A percentile compares a stretch with the other conserved stretches of the same genome.
These are phyloP conservation scores for Aspergillus udagawae DNA, from an alignment of 2,329 filamentous ascomycete genomes.

Conservation along the genomic window DNA sequence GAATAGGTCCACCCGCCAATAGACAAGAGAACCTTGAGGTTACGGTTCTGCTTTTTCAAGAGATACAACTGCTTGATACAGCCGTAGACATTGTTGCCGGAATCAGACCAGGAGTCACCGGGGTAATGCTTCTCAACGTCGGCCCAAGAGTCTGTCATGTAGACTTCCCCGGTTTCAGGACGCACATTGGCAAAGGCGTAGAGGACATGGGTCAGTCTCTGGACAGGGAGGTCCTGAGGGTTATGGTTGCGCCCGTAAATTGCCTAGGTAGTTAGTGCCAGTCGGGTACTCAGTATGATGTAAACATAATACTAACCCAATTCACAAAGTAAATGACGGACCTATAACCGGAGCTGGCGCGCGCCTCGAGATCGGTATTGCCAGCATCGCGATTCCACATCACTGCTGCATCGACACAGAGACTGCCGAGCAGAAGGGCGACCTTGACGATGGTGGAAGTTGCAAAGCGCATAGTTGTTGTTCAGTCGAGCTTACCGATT, in stretches of 20 bases:
- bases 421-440: background rate
- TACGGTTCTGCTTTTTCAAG: constrained; percentile 70
- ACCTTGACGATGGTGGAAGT: background rate
- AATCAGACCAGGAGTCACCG: constrained; percentile 62
- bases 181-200: constrained; percentile 89
- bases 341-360: background rate
- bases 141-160: constrained; percentile 64
- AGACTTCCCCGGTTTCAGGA: constrained; percentile 69
- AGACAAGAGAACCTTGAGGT: constrained; percentile 74
- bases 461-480: background rate
- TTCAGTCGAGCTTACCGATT: background rate
- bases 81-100: constrained; percentile 70
- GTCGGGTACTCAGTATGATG: background rate
- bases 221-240: constrained; percentile 76
- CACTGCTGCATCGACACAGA: background rate
- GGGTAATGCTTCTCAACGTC: constrained; percentile 67
- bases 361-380: background rate
- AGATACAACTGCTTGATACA: constrained; percentile 72
- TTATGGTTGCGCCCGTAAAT: constrained; percentile 82
- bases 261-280: constrained; percentile 46
- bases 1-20: constrained; percentile 80
- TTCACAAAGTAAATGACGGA: constrained; percentile 45
- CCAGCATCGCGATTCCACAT: background rate
- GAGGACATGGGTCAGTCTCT: constrained; percentile 81
- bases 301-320: constrained; percentile 31